Evolutionary conservation across 2,329 filamentous ascomycete species (phyloP), one percentile per base, ranked within the genome.

Genomic region (Fusarium sp.): DNA sequence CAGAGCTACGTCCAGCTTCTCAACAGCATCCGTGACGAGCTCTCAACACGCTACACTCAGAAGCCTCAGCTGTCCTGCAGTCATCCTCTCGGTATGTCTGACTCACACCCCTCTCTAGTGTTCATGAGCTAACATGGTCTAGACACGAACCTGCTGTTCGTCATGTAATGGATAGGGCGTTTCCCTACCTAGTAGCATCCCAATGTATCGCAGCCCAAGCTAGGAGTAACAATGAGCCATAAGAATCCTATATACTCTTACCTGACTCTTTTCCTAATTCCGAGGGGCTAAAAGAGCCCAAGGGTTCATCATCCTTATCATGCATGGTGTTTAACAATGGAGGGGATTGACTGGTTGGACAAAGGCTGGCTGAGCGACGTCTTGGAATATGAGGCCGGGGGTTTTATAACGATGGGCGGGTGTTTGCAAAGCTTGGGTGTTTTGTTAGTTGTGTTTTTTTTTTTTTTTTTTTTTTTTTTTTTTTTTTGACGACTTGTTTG

Each of bases 51-150:
- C 81, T 99, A 99, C 82, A 89, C 89, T 13, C 97, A 99, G 86
- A 98, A 97, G 87, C 97, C 97, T 67, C 97, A 99, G 87, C 87
- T 99, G 77, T 98, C 95, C 80, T 97, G 95, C 86, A 98, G 95
- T 84, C 97, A 99, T 84, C 97, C 97, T 65, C 87, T 99, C 82
- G 95, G 96, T 98, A 91, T 86, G 91, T 62, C 47, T 63, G 33
- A 54, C 22, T 20, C 18, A 3, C 33, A 25, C 22, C 20, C 8
- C 33, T 38, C 54, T 25, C 54, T 2, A 22, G 70, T 77, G 57
- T 77, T 29, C 25, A 29, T n/a, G 25, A 9, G 25, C 66, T 27
- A n/a, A 18, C 11, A 6, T 47, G 62, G 11, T 20, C 13, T 69
- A 91, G 90, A 92, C 80, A 92, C 90, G 68, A 89, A 91, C 79